Evolutionary conservation across 768 basidiomycete genomes (phyloP), one percentile per base, ranked within the genome.

Genomic region (Mycena capillaripes): DNA sequence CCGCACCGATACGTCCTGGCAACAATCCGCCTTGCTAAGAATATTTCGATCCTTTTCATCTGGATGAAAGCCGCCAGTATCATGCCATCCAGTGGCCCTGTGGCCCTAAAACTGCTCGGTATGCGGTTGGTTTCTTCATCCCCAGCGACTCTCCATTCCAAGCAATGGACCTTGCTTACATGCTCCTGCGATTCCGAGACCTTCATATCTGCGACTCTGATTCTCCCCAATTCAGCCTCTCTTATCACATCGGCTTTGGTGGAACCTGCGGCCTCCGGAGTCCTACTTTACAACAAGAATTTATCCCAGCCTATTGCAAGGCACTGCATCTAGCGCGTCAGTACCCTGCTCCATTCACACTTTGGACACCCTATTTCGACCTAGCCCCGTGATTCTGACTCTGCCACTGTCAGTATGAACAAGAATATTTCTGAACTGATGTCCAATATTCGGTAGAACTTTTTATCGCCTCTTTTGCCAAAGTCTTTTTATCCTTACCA

Each of bases 41-140:
- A 48, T 4, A 64, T 23, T 30, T 25, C 44, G 30, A 27, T 64
- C 17, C 23, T 64, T 14, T 52, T 64, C 27, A 14, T 52, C 17
- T 64, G 63, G 63, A 44, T 64, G 30, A 29, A 38, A 14, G 27
- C 23, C n/a, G 44, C 63, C 34, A 27, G 52, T 46, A 29, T 17
- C 23, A 9, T 29, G 21, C 6, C 48, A 21, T 46, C 21, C 5
- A 50, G n/a, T n/a, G n/a, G n/a, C n/a, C n/a, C n/a, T n/a, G 17
- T 25, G 12, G 6, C n/a, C 30, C 36, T 21, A 50, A 64, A 30
- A 7, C 30, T 27, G 63, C 63, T 3, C 30, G 11, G 5, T 64
- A 50, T 53, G 63, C 63, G 19, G 63, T 64, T 27, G 63, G 27
- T 17, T 64, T 64, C 27, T 44, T 38, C 44, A 53, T 64, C 63